These are phyloP conservation scores for Blechomonas ayalai DNA, from an alignment of 208 protist genomes.

Conservation along the genomic window DNA sequence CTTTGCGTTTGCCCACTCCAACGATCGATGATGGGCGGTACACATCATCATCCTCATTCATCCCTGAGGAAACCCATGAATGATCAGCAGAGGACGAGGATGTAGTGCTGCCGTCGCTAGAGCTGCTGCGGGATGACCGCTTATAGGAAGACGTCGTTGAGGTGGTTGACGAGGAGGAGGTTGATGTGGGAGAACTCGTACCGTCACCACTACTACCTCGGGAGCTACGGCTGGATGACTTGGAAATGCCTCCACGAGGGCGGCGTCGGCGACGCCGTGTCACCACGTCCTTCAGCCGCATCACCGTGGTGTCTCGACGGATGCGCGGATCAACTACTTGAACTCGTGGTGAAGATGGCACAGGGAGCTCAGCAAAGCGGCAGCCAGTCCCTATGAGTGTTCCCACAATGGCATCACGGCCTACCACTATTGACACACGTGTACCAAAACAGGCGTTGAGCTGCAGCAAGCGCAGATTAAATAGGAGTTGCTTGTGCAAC, in stretches of 20 bases:
- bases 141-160: background rate
- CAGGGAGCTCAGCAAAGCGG: slow-evolving; percentile 63
- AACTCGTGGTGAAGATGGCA: slow-evolving; percentile 50
- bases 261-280: slow-evolving; percentile 19
- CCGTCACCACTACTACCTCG: slow-evolving; percentile 13
- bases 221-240: slow-evolving; percentile 2
- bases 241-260: background rate
- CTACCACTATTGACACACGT: slow-evolving; percentile 64
- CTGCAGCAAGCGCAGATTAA: slow-evolving; percentile 68
- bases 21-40: background rate
- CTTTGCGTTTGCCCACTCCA: no score
- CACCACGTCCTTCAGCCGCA: slow-evolving; percentile 56
- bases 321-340: slow-evolving; percentile 56
- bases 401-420: slow-evolving; percentile 63
- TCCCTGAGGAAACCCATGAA: background rate
- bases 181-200: slow-evolving; percentile 4
- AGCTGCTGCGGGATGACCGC: slow-evolving; percentile 15
- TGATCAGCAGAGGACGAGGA: no score
- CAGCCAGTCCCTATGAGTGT: slow-evolving; percentile 72
- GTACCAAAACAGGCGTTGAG: slow-evolving; percentile 86
- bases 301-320: slow-evolving; percentile 43
- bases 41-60: background rate
- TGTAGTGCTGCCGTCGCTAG: background rate
- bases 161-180: background rate
- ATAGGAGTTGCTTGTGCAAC: slow-evolving; percentile 86